These are phyloP conservation scores for Lepidium aucheri DNA, from an alignment of 345 rosid species.

Conservation along the genomic window DNA sequence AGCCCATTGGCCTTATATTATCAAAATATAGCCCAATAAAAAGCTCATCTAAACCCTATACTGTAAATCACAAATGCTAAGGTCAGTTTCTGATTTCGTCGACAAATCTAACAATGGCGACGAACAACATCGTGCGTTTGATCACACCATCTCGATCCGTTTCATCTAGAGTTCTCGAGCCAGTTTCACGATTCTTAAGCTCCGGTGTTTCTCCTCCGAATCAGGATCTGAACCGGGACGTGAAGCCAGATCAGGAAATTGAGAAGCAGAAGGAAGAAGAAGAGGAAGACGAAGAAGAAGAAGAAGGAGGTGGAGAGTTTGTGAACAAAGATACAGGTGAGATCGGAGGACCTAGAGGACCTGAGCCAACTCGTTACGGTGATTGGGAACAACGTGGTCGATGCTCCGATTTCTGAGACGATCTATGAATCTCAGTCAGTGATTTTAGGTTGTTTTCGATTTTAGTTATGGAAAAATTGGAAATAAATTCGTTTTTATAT, in stretches of 20 bases:
- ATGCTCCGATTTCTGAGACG: slow-evolving; percentile 68
- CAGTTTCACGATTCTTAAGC: slow-evolving; percentile 18
- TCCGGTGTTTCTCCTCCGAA: slow-evolving; percentile 6
- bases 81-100: not conserved
- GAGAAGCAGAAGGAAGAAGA: slow-evolving; percentile 3
- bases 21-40: not conserved
- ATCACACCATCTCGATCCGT: slow-evolving; percentile 11
- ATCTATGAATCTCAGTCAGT: not conserved
- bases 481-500: not conserved
- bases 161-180: slow-evolving; percentile 4
- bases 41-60: not conserved
- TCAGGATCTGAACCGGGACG: not conserved
- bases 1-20: not conserved
- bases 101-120: slow-evolving; percentile 14
- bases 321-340: slow-evolving; percentile 74
- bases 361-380: slow-evolving; percentile 92
- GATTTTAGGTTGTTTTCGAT: not conserved
- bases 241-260: slow-evolving; percentile 18
- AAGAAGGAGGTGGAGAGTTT: slow-evolving; percentile 27
- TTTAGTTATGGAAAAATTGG: not conserved
- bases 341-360: slow-evolving; percentile 79
- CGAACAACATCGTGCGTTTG: slow-evolving; percentile 11
- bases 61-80: not conserved
- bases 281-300: slow-evolving; percentile 26
- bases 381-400: slow-evolving; percentile 95